Evolutionary conservation across 192 early-diverging fungal genomes (phyloP).

Genomic region (Coemansia sp.): DNA sequence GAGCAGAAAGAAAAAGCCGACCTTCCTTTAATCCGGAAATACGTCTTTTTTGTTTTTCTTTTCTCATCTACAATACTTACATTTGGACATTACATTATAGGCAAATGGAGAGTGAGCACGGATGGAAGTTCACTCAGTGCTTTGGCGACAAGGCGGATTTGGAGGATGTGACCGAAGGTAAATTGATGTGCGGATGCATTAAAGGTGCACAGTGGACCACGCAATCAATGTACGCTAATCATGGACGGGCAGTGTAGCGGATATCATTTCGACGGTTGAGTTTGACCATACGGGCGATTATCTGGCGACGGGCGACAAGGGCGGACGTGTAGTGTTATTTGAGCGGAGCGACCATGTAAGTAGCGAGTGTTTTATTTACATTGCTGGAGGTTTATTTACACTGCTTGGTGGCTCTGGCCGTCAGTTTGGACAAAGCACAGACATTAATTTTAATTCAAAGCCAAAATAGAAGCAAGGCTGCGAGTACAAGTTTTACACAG

Average conservation of each 20-base stretch:
- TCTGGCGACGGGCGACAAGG: slow-evolving; percentile 96
- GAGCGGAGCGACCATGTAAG: slow-evolving; percentile 95
- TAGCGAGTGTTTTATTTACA: slow-evolving; percentile 1
- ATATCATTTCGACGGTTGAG: slow-evolving; percentile 98
- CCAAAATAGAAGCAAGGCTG: slow-evolving; percentile 89
- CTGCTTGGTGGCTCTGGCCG: no score
- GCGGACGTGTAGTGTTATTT: slow-evolving; percentile 97
- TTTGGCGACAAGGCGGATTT: slow-evolving; percentile 99
- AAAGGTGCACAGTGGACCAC: neutral
- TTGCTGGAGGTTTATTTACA: no score
- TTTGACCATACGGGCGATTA: slow-evolving; percentile 98
- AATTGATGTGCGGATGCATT: slow-evolving; percentile 7
- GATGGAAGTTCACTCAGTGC: slow-evolving; percentile 97
- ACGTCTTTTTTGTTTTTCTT: slow-evolving; percentile 8
- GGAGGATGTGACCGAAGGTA: slow-evolving; percentile 99
- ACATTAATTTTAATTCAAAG: neutral
- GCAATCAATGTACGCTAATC: neutral
- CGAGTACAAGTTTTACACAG: slow-evolving; percentile 99
- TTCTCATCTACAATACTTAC: slow-evolving; percentile 7
- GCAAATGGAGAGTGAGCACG: slow-evolving; percentile 55
- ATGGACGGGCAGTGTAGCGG: slow-evolving; percentile 62
- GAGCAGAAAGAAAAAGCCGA: neutral
- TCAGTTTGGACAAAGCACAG: no score
- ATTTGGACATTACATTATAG: neutral
- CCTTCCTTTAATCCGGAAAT: neutral